Evolutionary conservation across 2,329 filamentous ascomycete species (phyloP).

Genomic region (Triangularia verruculosa): DNA sequence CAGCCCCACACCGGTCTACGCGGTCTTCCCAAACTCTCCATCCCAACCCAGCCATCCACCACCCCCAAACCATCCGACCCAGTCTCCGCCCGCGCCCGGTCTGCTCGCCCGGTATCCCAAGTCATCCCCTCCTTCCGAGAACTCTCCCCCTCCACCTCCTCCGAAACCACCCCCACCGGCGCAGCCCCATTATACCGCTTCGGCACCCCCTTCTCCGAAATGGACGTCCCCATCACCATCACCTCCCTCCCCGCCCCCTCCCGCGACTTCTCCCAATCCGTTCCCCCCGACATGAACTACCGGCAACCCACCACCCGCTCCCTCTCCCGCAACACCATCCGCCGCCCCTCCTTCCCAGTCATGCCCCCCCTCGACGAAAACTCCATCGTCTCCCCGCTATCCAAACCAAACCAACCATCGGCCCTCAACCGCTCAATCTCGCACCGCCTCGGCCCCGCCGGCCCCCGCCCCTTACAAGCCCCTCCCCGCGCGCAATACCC

Average conservation of each 20-base stretch:
- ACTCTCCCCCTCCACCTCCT: conserved; percentile 24
- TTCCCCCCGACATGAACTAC: conserved; percentile 91
- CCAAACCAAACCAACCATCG: conserved; percentile 22
- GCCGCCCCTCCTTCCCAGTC: conserved; percentile 65
- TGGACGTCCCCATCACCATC: conserved; percentile 80
- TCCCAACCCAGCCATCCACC: conserved; percentile 42
- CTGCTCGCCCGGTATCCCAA: conserved; percentile 27
- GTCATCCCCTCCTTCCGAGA: conserved; percentile 29
- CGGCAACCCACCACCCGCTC: conserved; percentile 46
- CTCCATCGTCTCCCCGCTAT: conserved; percentile 32
- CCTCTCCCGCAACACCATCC: conserved; percentile 54
- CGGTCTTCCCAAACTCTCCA: conserved; percentile 60
- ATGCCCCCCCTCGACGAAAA: conserved; percentile 70
- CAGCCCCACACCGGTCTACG: conserved; percentile 54
- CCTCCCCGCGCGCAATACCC: conserved; percentile 56
- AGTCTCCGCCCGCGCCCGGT: conserved; percentile 26
- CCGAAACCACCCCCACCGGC: conserved; percentile 47
- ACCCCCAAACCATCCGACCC: conserved; percentile 32
- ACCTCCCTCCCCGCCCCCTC: conserved; percentile 68
- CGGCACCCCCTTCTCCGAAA: conserved; percentile 84
- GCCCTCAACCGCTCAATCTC: conserved; percentile 36
- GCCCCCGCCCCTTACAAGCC: conserved; percentile 45
- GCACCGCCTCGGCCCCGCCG: conserved; percentile 37
- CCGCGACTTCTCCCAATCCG: conserved; percentile 81
- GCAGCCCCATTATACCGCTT: conserved; percentile 62